Percentiles rank a stretch among this genome's conserved stretches.
These are phyloP conservation scores for Sideroxylon spinosum DNA, from an alignment of 179 eudicot genomes.

Conservation along the genomic window DNA sequence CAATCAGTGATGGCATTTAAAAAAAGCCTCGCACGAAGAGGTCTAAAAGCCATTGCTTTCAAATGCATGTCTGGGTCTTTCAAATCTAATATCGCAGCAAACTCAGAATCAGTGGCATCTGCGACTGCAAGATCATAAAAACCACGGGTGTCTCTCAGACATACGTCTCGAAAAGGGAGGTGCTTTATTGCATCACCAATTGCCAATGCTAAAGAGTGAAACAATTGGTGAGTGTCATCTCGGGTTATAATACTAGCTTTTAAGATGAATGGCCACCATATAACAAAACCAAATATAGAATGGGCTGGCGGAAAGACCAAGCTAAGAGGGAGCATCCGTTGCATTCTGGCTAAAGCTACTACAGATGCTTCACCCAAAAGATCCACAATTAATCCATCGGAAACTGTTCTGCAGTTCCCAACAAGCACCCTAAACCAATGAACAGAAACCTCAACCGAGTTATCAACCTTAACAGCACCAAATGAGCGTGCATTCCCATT, in stretches of 20 bases:
- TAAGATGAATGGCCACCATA: constrained; percentile 77
- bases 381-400: constrained; percentile 80
- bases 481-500: constrained; percentile 79
- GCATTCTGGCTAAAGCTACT: constrained; percentile 85
- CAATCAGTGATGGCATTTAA: constrained; percentile 83
- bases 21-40: constrained; percentile 83
- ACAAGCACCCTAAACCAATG: constrained; percentile 95
- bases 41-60: constrained; percentile 67
- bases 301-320: constrained; percentile 88
- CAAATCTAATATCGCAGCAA: constrained; percentile 71
- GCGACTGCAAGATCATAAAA: constrained; percentile 67
- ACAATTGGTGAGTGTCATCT: constrained; percentile 62
- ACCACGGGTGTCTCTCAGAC: constrained; percentile 70
- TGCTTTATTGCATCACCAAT: constrained; percentile 78
- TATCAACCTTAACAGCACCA: constrained; percentile 60
- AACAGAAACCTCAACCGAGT: constrained; percentile 62
- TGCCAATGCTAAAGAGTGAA: constrained; percentile 52
- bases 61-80: constrained; percentile 56
- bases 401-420: constrained; percentile 84
- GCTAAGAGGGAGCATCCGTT: constrained; percentile 72
- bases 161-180: constrained; percentile 87
- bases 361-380: constrained; percentile 91
- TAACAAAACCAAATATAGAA: constrained; percentile 75
- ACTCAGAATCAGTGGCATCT: constrained; percentile 76
- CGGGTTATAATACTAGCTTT: constrained; percentile 41